These are phyloP conservation scores for Clarkia xantiana DNA, from an alignment of 345 rosid species.

Conservation along the genomic window DNA sequence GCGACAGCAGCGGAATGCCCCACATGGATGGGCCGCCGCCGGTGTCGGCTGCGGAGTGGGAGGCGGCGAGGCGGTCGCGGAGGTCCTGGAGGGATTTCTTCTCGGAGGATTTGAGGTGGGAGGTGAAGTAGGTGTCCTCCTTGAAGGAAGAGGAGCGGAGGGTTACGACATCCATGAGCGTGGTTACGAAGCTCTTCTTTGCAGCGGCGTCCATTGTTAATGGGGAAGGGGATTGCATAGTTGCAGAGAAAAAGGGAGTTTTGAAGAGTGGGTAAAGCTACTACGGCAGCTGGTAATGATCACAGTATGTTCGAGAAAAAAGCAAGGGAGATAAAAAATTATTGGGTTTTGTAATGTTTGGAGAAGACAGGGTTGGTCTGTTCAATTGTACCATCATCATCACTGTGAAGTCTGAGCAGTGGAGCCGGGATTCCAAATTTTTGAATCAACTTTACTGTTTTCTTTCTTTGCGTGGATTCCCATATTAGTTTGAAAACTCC, in stretches of 20 bases:
- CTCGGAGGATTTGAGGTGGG: constrained; percentile 64
- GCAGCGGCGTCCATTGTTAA: neutral
- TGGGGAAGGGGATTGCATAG: constrained; percentile 2
- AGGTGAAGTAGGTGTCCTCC: constrained; percentile 72
- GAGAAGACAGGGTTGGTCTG: no score
- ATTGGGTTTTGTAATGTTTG: no score
- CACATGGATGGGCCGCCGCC: constrained; percentile 37
- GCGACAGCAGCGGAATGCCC: constrained; percentile 49
- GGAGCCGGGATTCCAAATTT: no score
- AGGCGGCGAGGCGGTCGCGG: constrained; percentile 36
- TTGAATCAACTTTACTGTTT: no score
- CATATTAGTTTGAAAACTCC: no score
- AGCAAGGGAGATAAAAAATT: no score
- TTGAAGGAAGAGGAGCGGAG: constrained; percentile 55
- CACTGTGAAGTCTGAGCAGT: no score
- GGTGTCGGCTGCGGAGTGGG: constrained; percentile 12
- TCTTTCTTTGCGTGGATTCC: no score
- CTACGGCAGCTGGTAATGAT: no score
- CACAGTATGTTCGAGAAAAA: no score
- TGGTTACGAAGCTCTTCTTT: constrained; percentile 58
- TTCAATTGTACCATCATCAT: no score
- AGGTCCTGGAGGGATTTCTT: constrained; percentile 65
- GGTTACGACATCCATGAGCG: constrained; percentile 64
- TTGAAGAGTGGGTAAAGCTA: no score
- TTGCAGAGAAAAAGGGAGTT: neutral